These are phyloP conservation scores for Exophiala oligosperma DNA, from an alignment of 2,329 filamentous ascomycete species.

Conservation along the genomic window DNA sequence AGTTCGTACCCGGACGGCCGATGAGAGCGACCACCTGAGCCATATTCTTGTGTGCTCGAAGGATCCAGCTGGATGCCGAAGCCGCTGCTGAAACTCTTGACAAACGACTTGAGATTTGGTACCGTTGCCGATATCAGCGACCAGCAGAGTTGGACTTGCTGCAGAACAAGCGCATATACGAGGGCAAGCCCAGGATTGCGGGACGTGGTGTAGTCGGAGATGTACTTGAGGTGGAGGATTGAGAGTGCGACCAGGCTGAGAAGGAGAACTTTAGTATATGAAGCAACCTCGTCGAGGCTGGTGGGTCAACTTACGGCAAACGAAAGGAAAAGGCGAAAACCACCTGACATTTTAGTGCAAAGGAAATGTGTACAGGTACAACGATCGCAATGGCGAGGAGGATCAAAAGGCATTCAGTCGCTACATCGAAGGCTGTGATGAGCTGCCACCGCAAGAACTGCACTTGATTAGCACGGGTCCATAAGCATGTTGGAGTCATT, in stretches of 20 bases:
- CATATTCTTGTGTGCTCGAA: slow-evolving; percentile 16
- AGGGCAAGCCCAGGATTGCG: slow-evolving; percentile 36
- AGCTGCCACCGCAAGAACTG: slow-evolving; percentile 37
- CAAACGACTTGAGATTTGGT: slow-evolving; percentile 44
- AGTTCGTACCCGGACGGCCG: slow-evolving; percentile 11
- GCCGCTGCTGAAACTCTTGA: slow-evolving; percentile 43
- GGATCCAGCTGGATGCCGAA: slow-evolving; percentile 32
- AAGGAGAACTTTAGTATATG: background rate
- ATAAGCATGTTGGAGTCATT: background rate
- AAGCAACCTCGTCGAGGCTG: background rate
- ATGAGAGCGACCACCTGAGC: slow-evolving; percentile 9
- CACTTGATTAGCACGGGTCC: background rate
- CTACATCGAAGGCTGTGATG: slow-evolving; percentile 41
- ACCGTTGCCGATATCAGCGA: slow-evolving; percentile 44
- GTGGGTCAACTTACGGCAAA: slow-evolving; percentile 32
- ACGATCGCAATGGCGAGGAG: slow-evolving; percentile 30
- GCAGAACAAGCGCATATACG: slow-evolving; percentile 36
- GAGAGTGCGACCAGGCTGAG: slow-evolving; percentile 36
- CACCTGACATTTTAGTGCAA: slow-evolving; percentile 30
- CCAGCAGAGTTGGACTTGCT: slow-evolving; percentile 42
- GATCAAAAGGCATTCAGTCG: slow-evolving; percentile 30
- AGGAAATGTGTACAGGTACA: slow-evolving; percentile 29
- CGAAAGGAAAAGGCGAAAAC: slow-evolving; percentile 40
- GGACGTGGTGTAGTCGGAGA: slow-evolving; percentile 29
- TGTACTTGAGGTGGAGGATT: slow-evolving; percentile 37